Percentiles rank a stretch among this genome's conserved stretches.
phyloP scores from a whole-genome alignment of 805 yeast species.

The Candida piceae region DNA sequence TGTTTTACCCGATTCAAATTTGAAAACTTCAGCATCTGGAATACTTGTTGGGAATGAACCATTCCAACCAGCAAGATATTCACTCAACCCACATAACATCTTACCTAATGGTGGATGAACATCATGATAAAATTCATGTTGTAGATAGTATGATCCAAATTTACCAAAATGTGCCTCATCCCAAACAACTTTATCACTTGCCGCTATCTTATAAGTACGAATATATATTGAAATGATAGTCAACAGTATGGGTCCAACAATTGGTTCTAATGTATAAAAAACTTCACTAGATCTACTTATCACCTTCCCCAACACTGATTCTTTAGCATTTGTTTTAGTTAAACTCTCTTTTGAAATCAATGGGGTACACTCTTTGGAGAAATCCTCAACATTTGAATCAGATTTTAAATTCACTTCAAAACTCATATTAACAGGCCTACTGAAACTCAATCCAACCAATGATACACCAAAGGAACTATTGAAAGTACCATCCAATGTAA shows the following conservation, averaged over 20 bases:
- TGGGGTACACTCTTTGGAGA: too few species aligned
- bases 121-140: constrained; percentile 78
- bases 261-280: constrained; percentile 23
- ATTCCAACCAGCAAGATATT: constrained; percentile 48
- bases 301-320: too few species aligned
- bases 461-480: too few species aligned
- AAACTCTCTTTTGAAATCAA: too few species aligned
- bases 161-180: constrained; percentile 95
- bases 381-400: too few species aligned
- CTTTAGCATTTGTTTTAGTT: too few species aligned
- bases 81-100: constrained; percentile 73
- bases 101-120: constrained; percentile 88
- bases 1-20: constrained; percentile 58
- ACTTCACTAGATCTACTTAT: too few species aligned
- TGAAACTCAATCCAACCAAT: too few species aligned
- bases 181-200: constrained; percentile 66
- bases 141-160: constrained; percentile 74
- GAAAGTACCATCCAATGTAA: too few species aligned
- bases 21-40: constrained; percentile 33
- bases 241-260: constrained; percentile 38
- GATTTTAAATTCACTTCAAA: too few species aligned
- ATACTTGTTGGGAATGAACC: not conserved
- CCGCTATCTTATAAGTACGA: constrained; percentile 55
- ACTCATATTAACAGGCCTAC: too few species aligned
- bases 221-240: constrained; percentile 46